Evolutionary conservation across 805 yeast genomes (phyloP).

Genomic region (Scheffersomyces lignosus): DNA sequence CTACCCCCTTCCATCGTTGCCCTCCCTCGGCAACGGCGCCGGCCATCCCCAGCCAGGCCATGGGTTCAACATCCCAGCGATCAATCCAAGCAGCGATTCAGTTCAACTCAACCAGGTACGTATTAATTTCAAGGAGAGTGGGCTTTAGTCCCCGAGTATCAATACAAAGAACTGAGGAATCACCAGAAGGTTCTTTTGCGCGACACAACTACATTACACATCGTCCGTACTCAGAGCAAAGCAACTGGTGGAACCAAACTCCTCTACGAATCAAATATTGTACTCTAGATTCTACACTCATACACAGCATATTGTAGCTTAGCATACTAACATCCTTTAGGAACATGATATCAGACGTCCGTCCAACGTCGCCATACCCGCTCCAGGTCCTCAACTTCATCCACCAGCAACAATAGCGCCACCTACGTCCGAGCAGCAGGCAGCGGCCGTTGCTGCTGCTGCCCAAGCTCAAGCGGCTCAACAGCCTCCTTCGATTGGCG

Average conservation of each 20-base stretch:
- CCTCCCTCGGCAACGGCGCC: conserved; percentile 46
- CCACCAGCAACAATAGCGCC: conserved; percentile 28
- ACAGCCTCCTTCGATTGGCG: conserved; percentile 27
- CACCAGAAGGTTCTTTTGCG: too few species aligned
- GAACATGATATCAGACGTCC: conserved; percentile 25
- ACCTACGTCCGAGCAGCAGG: conserved; percentile 9
- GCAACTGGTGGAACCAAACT: too few species aligned
- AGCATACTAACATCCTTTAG: too few species aligned
- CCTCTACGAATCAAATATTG: too few species aligned
- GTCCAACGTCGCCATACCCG: conserved; percentile 18
- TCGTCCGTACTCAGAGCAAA: too few species aligned
- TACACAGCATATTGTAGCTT: too few species aligned
- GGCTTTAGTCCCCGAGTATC: too few species aligned
- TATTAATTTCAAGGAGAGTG: too few species aligned
- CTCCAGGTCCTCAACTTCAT: conserved; percentile 22
- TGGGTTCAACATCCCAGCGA: conserved; percentile 49
- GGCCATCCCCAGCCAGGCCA: conserved; percentile 42
- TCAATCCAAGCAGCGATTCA: conserved; percentile 37
- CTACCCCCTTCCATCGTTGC: conserved; percentile 52
- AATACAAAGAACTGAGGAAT: too few species aligned
- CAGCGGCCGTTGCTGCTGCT: conserved; percentile 21
- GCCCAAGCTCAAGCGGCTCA: conserved; percentile 14
- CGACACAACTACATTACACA: background rate
- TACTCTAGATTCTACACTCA: too few species aligned
- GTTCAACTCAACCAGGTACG: conserved; percentile 21